These are phyloP conservation scores for Beauveria pseudobassiana DNA, from an alignment of 2,329 filamentous ascomycete species.

Conservation along the genomic window DNA sequence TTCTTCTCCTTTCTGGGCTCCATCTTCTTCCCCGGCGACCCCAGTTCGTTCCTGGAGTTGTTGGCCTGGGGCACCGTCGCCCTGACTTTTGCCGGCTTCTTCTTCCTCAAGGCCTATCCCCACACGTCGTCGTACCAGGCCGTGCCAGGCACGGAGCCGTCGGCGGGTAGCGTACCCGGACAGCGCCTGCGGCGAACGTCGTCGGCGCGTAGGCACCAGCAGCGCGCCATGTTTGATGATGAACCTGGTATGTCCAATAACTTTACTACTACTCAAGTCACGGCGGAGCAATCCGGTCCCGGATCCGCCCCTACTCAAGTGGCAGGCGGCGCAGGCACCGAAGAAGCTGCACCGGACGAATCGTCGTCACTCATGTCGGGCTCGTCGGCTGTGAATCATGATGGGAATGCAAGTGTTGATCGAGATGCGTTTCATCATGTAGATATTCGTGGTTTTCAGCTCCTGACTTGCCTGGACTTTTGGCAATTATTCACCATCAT, in stretches of 20 bases:
- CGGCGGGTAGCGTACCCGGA: slow-evolving; percentile 25
- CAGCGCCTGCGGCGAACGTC: slow-evolving; percentile 34
- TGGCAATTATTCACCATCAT: slow-evolving; percentile 87
- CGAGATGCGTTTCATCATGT: slow-evolving; percentile 67
- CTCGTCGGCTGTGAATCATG: slow-evolving; percentile 43
- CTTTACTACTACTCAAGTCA: slow-evolving; percentile 22
- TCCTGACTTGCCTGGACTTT: slow-evolving; percentile 70
- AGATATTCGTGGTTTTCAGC: slow-evolving; percentile 81
- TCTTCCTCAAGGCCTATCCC: slow-evolving; percentile 74
- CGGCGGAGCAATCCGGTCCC: slow-evolving; percentile 14
- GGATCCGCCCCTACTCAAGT: slow-evolving; percentile 5
- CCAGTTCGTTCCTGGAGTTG: slow-evolving; percentile 71
- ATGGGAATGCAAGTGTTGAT: slow-evolving; percentile 57
- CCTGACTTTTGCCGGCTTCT: slow-evolving; percentile 69
- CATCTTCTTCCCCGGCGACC: slow-evolving; percentile 74
- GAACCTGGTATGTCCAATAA: slow-evolving; percentile 60
- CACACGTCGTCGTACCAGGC: slow-evolving; percentile 45
- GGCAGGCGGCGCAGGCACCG: slow-evolving; percentile 18
- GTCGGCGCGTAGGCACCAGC: slow-evolving; percentile 24
- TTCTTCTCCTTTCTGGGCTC: slow-evolving; percentile 83
- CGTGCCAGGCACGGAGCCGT: slow-evolving; percentile 34
- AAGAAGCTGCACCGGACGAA: slow-evolving; percentile 46
- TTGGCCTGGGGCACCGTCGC: slow-evolving; percentile 72
- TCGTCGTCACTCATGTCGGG: slow-evolving; percentile 72
- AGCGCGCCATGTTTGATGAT: slow-evolving; percentile 19